phyloP scores from a whole-genome alignment of 441 rosid genomes.

The Pelargonium fulgidum region DNA sequence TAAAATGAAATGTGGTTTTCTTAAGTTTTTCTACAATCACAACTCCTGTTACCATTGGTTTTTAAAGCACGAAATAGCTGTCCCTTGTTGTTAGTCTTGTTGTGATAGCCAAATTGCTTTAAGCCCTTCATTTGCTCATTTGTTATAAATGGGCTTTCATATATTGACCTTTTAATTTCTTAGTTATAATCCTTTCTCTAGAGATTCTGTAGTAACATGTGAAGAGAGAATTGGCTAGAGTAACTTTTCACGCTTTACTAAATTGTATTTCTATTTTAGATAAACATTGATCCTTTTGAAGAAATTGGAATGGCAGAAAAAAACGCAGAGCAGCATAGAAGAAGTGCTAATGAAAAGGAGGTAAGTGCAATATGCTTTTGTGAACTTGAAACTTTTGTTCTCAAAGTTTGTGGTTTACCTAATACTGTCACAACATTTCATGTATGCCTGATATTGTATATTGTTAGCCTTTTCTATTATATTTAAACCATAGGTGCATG shows the following conservation, averaged over 20 bases:
- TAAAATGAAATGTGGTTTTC: no score
- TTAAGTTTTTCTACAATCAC: no score
- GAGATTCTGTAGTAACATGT: constrained; percentile 3
- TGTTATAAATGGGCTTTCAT: background rate
- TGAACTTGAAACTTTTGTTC: constrained; percentile 6
- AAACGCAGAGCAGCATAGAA: constrained; percentile 75
- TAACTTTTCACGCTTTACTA: constrained; percentile 10
- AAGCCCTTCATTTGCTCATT: no score
- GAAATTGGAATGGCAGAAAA: constrained; percentile 61
- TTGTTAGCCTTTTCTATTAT: background rate
- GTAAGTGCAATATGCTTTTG: constrained; percentile 28
- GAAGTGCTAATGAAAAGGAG: constrained; percentile 91
- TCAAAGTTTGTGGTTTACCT: background rate
- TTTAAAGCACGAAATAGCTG: no score
- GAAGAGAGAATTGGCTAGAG: background rate
- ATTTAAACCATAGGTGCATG: background rate
- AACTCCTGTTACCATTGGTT: no score
- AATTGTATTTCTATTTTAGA: constrained; percentile 30
- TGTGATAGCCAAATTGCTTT: no score
- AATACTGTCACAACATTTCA: background rate
- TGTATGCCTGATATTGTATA: background rate
- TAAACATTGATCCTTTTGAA: constrained; percentile 82
- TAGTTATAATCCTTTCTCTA: background rate
- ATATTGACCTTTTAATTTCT: background rate
- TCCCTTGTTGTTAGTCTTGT: no score